A percentile compares a stretch with the other conserved stretches of the same genome.
Conservation (phyloP, 208 protist genomes). For the Leishmania gerbilli region DNA sequence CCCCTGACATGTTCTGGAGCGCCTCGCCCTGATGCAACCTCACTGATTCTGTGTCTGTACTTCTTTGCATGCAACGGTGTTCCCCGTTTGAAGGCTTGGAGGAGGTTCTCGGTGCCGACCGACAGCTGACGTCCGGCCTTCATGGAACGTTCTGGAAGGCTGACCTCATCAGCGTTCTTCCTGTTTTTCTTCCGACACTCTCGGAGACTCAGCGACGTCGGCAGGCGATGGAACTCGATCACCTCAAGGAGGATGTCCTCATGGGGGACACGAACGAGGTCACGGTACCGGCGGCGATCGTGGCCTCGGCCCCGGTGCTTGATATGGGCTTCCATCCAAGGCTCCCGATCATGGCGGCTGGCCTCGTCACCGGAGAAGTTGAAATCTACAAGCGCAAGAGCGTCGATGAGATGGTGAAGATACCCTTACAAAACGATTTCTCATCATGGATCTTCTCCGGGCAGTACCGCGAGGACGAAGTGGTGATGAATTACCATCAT, state of each 20-base stretch:
- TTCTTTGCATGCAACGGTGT: not conserved
- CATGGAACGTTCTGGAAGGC: not conserved
- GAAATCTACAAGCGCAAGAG: constrained; percentile 70
- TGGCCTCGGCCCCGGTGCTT: constrained; percentile 61
- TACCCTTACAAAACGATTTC: constrained; percentile 67
- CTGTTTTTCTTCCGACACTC: not conserved
- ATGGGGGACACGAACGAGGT: constrained; percentile 60
- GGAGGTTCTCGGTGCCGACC: not conserved
- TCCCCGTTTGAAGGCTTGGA: not conserved
- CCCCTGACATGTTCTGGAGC: not conserved
- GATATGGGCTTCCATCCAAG: constrained; percentile 82
- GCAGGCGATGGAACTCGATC: constrained; percentile 64
- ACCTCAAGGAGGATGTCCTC: constrained; percentile 49
- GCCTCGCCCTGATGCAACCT: not conserved
- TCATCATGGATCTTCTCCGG: constrained; percentile 68
- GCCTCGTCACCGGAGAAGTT: constrained; percentile 81
- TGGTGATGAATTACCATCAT: constrained; percentile 60
- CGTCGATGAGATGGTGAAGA: constrained; percentile 64
- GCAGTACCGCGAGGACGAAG: constrained; percentile 48
- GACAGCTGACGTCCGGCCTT: no score
- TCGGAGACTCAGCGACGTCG: no score
- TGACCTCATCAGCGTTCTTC: not conserved
- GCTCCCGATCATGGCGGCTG: constrained; percentile 71
- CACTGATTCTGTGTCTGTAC: not conserved
- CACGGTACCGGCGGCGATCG: constrained; percentile 64